Base-by-base conservation (phyloP, 441 rosid genomes). In the Erodium chrysanthum region DNA sequence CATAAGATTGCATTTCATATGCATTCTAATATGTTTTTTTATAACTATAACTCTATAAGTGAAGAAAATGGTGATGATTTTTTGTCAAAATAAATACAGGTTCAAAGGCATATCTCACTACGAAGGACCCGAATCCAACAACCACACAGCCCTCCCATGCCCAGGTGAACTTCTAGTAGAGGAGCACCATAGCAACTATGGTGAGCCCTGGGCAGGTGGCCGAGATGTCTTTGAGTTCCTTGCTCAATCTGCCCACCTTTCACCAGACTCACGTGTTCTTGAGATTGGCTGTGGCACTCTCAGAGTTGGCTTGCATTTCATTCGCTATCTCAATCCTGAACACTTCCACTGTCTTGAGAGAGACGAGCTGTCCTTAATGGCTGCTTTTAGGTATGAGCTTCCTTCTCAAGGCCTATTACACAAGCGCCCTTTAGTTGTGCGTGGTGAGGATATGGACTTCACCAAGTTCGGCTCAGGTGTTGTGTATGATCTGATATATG, bases 151-250 rank as follows among this genome's bases (percentile, higher is more conserved):
- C 64, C 80, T 94, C 60, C 96, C 96, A 15, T 94, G 97, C 69
- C 96, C 96, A 0, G 94, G 96, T 22, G 97, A 89, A 84, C 96
- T 94, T 35, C 93, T 94, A 1, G 96, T 94, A 2, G 98, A 94
- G 73, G 88, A 89, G 84, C 98, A 93, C 69, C 98, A 93, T 72
- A 93, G 98, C 81, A 86, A 93, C 78, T 93, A 93, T 14, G 96
- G 97, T 54, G 98, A 94, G 72, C 96, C 96, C 6, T 94, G 98
- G 98, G 96, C 97, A 0, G 97, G 98, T 70, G 98, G 97, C 6
- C 83, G 94, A 7, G 96, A 94, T 46, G 93, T 94, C 71, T 89
- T 89, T 66, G 97, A 94, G 81, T 94, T 88, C 78, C 88, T 94
- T 17, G 96, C 96, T 10, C 86, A 84, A 70, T 79, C 93, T 52